A percentile compares a stretch with the other conserved stretches of the same genome.
phyloP scores from a whole-genome alignment of 805 yeast species.

The Blastobotrys muscicola region DNA sequence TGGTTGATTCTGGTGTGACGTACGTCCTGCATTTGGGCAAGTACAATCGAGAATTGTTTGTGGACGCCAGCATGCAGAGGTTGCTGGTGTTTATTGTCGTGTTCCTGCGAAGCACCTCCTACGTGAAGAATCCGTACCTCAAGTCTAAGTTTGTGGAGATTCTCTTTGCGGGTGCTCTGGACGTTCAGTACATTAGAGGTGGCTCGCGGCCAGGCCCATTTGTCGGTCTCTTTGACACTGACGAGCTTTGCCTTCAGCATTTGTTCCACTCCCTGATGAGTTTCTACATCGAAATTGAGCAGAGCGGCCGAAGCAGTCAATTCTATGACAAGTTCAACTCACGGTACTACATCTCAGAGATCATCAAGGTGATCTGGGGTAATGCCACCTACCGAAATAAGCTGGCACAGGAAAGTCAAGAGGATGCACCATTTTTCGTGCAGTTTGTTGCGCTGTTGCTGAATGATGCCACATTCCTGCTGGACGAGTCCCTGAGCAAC shows the following conservation, averaged over 20 bases:
- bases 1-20: constrained; percentile 74
- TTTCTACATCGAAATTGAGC: constrained; percentile 89
- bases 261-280: constrained; percentile 76
- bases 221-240: constrained; percentile 52
- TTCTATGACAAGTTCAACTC: constrained; percentile 93
- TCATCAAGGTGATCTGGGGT: constrained; percentile 77
- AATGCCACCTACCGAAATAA: constrained; percentile 58
- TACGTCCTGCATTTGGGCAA: constrained; percentile 39
- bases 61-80: constrained; percentile 17
- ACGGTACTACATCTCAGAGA: constrained; percentile 75
- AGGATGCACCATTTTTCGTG: constrained; percentile 75
- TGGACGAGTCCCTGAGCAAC: constrained; percentile 84
- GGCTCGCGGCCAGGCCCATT: constrained; percentile 48
- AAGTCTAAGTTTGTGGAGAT: constrained; percentile 78
- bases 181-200: constrained; percentile 25
- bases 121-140: constrained; percentile 86
- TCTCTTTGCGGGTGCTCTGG: constrained; percentile 57
- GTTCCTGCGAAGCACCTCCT: constrained; percentile 53
- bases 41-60: constrained; percentile 49
- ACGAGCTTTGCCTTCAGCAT: constrained; percentile 53
- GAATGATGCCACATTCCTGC: constrained; percentile 83
- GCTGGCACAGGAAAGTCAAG: constrained; percentile 54
- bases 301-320: constrained; percentile 90
- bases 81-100: constrained; percentile 62
- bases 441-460: constrained; percentile 90